A percentile compares a stretch with the other conserved stretches of the same genome.
Evolutionary conservation across 257 asterid genomes (phyloP).

Genomic region (Cordia subcordata): DNA sequence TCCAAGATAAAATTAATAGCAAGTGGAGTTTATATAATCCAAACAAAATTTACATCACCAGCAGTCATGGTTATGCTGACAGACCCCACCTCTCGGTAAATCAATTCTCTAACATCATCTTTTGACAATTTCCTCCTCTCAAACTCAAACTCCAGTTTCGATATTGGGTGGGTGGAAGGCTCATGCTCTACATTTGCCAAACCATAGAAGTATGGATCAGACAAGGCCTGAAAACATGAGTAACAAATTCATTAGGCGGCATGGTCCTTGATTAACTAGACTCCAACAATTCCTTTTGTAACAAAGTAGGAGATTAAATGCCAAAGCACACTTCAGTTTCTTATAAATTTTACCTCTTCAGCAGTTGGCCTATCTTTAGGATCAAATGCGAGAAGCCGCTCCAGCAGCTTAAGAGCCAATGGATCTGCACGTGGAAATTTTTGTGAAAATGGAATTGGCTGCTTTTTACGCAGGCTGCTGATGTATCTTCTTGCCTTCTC

Average conservation of each 20-base stretch:
- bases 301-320: neutral
- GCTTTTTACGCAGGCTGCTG: slow-evolving; percentile 77
- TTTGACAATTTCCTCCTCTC: slow-evolving; percentile 81
- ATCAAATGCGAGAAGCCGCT: slow-evolving; percentile 82
- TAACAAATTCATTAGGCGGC: slow-evolving; percentile 7
- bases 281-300: neutral
- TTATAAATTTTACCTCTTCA: slow-evolving; percentile 54
- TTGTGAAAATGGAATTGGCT: slow-evolving; percentile 66
- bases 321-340: slow-evolving; percentile 7
- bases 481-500: slow-evolving; percentile 98
- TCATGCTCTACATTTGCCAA: slow-evolving; percentile 82
- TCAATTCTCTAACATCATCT: slow-evolving; percentile 93
- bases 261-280: neutral
- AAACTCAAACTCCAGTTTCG: slow-evolving; percentile 93
- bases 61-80: neutral
- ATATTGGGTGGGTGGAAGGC: slow-evolving; percentile 77
- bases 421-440: slow-evolving; percentile 77
- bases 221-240: slow-evolving; percentile 53
- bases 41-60: slow-evolving; percentile 5
- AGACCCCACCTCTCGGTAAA: slow-evolving; percentile 50
- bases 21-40: slow-evolving; percentile 2
- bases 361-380: slow-evolving; percentile 95
- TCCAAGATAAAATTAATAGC: slow-evolving; percentile 13
- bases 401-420: slow-evolving; percentile 69
- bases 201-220: slow-evolving; percentile 76